A percentile compares a stretch with the other conserved stretches of the same genome.
phyloP scores from a whole-genome alignment of 2,329 filamentous ascomycete genomes.

The Pezicula radicicola region DNA sequence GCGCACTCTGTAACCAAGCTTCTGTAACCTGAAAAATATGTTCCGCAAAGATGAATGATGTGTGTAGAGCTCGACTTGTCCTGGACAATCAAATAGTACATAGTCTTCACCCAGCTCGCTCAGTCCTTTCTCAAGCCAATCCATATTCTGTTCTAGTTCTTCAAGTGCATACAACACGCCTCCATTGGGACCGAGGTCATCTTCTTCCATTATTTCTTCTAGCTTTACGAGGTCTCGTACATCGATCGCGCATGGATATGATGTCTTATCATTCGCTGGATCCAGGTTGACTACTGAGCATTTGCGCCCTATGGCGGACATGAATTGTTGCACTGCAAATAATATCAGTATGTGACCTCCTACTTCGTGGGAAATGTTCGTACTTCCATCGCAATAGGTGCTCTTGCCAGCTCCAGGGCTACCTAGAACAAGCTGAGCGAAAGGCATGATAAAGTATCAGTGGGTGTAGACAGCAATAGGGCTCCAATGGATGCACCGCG shows the following conservation, averaged over 20 bases:
- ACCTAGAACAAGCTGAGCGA: slow-evolving; percentile 71
- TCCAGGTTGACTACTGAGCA: slow-evolving; percentile 96
- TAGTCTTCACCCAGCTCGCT: slow-evolving; percentile 86
- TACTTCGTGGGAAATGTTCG: slow-evolving; percentile 25
- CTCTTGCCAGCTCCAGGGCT: slow-evolving; percentile 95
- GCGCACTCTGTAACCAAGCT: slow-evolving; percentile 85
- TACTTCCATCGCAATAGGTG: slow-evolving; percentile 95
- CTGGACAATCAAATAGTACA: slow-evolving; percentile 91
- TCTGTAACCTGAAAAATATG: slow-evolving; percentile 87
- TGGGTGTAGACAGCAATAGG: neutral
- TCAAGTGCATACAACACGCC: slow-evolving; percentile 91
- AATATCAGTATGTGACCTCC: slow-evolving; percentile 6
- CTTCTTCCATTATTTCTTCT: slow-evolving; percentile 92
- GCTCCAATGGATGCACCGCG: neutral
- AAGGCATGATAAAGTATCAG: slow-evolving; percentile 23
- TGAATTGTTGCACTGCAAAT: slow-evolving; percentile 83
- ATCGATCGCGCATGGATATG: slow-evolving; percentile 85
- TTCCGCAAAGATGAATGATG: slow-evolving; percentile 90
- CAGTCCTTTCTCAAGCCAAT: slow-evolving; percentile 83
- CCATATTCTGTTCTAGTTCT: slow-evolving; percentile 89
- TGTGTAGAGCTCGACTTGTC: slow-evolving; percentile 95
- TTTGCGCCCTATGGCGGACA: slow-evolving; percentile 90
- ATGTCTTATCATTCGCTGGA: slow-evolving; percentile 90
- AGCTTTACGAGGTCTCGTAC: slow-evolving; percentile 85
- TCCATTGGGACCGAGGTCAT: slow-evolving; percentile 88